Evolutionary conservation across 257 asterid species (phyloP).

Genomic region (Oldenlandia corymbosa): DNA sequence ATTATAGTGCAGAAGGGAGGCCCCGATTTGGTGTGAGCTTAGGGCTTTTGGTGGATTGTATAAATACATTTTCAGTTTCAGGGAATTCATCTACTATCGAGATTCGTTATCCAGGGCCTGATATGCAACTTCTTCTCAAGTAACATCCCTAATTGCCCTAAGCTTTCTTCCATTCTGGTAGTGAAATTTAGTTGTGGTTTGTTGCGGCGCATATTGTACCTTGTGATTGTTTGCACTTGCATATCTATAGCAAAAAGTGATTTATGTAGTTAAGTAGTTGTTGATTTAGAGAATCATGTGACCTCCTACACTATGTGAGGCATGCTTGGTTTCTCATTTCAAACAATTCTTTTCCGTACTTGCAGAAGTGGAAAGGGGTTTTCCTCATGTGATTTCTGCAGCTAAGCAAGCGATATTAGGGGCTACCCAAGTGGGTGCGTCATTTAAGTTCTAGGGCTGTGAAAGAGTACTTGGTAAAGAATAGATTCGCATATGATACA

Average conservation of each 20-base stretch:
- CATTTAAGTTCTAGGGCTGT: not conserved
- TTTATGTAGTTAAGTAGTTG: not conserved
- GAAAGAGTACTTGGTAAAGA: not conserved
- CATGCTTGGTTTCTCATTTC: not conserved
- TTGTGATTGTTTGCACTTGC: not conserved
- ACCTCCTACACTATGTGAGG: not conserved
- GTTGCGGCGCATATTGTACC: not conserved
- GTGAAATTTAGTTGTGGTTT: not conserved
- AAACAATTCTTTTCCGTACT: not conserved
- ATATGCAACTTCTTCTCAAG: conserved; percentile 93
- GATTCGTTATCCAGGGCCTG: conserved; percentile 88
- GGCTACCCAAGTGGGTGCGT: not conserved
- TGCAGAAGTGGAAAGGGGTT: not conserved
- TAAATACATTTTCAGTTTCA: conserved; percentile 77
- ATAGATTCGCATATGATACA: not conserved
- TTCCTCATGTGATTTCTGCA: not conserved
- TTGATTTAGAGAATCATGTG: too few species aligned
- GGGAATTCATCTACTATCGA: conserved; percentile 63
- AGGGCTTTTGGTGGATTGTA: conserved; percentile 80
- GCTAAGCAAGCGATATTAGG: not conserved
- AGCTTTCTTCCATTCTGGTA: not conserved
- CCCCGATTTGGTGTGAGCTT: conserved; percentile 91
- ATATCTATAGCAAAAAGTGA: not conserved
- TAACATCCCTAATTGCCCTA: conserved; percentile 9
- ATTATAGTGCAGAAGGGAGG: conserved; percentile 71